Conservation (phyloP, 2,329 filamentous ascomycete species). For the Hypoxylon rubiginosum region DNA sequence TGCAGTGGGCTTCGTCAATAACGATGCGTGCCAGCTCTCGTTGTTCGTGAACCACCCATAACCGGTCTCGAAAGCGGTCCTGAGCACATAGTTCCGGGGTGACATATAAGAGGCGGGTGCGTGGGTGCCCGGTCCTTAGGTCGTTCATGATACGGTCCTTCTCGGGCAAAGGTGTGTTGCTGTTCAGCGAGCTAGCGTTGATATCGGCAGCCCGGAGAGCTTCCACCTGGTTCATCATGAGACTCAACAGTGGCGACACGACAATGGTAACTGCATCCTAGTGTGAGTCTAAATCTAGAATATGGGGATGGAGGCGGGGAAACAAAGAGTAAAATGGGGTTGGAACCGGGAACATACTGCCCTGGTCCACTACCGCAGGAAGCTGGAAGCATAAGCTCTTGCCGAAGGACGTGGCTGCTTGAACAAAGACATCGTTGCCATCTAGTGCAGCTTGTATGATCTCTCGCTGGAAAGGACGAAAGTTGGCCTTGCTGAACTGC, state of each 20-base stretch:
- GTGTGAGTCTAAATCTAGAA: conserved; percentile 28
- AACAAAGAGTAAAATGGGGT: not conserved
- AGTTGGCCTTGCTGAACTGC: conserved; percentile 74
- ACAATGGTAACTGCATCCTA: conserved; percentile 68
- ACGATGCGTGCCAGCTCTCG: conserved; percentile 88
- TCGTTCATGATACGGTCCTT: conserved; percentile 81
- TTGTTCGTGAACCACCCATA: conserved; percentile 82
- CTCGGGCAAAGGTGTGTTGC: conserved; percentile 77
- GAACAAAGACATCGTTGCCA: conserved; percentile 91
- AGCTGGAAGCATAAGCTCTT: conserved; percentile 95
- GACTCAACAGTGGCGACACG: conserved; percentile 86
- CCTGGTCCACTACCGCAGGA: conserved; percentile 87
- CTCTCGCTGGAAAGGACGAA: conserved; percentile 83
- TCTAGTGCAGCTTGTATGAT: conserved; percentile 86
- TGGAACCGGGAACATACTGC: conserved; percentile 70
- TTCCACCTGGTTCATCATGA: conserved; percentile 97
- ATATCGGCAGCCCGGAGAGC: conserved; percentile 81
- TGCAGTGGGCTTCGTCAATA: conserved; percentile 96
- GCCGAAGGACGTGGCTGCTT: conserved; percentile 90
- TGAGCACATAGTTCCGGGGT: conserved; percentile 90
- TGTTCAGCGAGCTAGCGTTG: conserved; percentile 87
- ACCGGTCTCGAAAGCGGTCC: conserved; percentile 79
- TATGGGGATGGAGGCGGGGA: conserved; percentile 3
- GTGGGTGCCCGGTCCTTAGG: conserved; percentile 87
- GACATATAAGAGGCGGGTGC: conserved; percentile 87